Base-by-base conservation (phyloP, 139 green algal species). In the Coelastrella sp. region DNA sequence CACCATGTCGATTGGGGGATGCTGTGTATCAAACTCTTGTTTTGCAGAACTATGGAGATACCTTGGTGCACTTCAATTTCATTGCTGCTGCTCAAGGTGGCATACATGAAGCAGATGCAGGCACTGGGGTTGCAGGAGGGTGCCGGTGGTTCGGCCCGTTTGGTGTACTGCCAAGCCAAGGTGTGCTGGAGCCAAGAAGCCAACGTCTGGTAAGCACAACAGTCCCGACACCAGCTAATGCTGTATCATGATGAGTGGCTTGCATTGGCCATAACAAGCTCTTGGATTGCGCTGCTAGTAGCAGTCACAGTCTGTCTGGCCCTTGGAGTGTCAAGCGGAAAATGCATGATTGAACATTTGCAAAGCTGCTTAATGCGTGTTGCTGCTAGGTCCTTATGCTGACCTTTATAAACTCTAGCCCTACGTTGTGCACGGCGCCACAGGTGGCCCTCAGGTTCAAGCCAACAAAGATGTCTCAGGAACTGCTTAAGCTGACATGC, bases 31-130 rank as follows among this genome's bases (percentile, higher is more conserved):
- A 92, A 78, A 95, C 92, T 23, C 63, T 94, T 50, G 82, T 86
- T 73, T 76, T 96, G 17, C 48, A 74, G 17, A 96, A 96, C 87
- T 69, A 89, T 66, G 91, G 93, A 0, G 93, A 96, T 90, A 95
- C 91, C 17, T 85, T 91, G 9, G 81, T 90, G 23, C 72, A 80
- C 48, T 95, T 92, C 85, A 82, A 81, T 17, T 90, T 94, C 53
- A 78, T 35, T 50, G 66, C 66, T 30, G 13, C 66, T 51, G 34
- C 9, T 27, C 35, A 34, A 21, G 66, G 9, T 2, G 23, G 34
- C 17, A 15, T 51, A 40, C 40, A 23, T 37, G 40, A 17, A 32
- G 9, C 40, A 23, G 69, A 45, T 0, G 53, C 51, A 15, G 27
- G 75, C 25, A n/a, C 50, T 38, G 53, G 51, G 35, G 72, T 66